Conservation (phyloP, 306 rosid genomes). For the Vigna hirtella region DNA sequence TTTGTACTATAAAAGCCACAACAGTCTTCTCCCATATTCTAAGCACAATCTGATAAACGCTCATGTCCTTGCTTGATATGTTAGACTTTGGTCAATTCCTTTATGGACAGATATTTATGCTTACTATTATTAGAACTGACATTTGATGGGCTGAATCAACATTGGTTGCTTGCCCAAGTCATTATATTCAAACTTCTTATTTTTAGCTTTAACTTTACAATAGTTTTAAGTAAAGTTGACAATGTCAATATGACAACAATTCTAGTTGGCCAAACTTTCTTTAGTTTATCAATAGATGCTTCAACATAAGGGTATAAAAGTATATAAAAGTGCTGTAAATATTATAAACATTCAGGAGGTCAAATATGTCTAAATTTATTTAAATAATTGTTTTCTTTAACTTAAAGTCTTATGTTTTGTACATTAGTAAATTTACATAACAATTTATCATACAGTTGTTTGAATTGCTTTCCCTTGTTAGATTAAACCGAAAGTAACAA, state of each 20-base stretch:
- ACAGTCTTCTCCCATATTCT: background rate
- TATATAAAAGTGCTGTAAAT: conserved; percentile 25
- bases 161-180: background rate
- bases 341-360: too few species aligned
- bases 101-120: background rate
- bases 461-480: conserved; percentile 50
- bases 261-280: conserved; percentile 73
- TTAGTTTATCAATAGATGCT: conserved; percentile 66
- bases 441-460: conserved; percentile 32
- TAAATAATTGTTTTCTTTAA: too few species aligned
- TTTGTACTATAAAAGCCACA: background rate
- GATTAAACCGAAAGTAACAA: conserved; percentile 38
- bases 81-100: conserved; percentile 33
- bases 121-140: too few species aligned
- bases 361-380: too few species aligned
- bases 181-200: background rate
- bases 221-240: conserved; percentile 37
- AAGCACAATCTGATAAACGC: conserved; percentile 27
- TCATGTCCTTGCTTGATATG: conserved; percentile 13
- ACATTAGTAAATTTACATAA: conserved; percentile 18
- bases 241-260: conserved; percentile 90
- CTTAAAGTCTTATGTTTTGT: conserved; percentile 3
- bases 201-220: background rate
- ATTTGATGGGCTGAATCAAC: background rate
- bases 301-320: conserved; percentile 73